These are phyloP conservation scores for Trichophyton simii DNA, from an alignment of 2,329 filamentous ascomycete genomes.

Conservation along the genomic window DNA sequence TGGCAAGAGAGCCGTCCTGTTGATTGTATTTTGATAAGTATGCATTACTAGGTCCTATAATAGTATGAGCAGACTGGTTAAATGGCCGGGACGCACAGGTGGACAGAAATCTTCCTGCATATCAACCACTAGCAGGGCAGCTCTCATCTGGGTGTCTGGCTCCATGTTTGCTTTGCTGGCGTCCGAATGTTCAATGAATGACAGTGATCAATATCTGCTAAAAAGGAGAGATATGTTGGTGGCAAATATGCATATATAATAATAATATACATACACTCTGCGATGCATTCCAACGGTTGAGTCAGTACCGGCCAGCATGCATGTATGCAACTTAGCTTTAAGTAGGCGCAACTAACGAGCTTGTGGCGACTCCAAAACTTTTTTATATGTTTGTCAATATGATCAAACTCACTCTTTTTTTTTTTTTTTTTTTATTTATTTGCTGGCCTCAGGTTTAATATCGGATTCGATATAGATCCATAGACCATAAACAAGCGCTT, in stretches of 20 bases:
- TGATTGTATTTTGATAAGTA: neutral
- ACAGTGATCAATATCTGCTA: too few relatives aligned
- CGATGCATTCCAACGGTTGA: too few relatives aligned
- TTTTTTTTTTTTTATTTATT: neutral
- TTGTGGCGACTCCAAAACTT: neutral
- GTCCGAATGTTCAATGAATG: too few relatives aligned
- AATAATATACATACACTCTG: too few relatives aligned
- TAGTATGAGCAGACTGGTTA: neutral
- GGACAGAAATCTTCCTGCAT: slow-evolving; percentile 93
- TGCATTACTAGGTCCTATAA: neutral
- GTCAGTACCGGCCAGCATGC: too few relatives aligned
- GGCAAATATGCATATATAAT: neutral
- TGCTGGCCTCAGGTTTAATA: neutral
- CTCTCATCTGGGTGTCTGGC: slow-evolving; percentile 25
- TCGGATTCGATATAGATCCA: neutral
- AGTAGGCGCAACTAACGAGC: too few relatives aligned
- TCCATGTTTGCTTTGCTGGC: neutral
- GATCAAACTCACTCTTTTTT: too few relatives aligned
- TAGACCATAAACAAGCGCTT: neutral
- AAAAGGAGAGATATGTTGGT: neutral
- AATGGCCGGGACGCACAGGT: slow-evolving; percentile 47
- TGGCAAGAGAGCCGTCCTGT: slow-evolving; percentile 72
- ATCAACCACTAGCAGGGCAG: slow-evolving; percentile 66
- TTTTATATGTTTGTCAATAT: too few relatives aligned
- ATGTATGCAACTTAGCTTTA: too few relatives aligned